These are phyloP conservation scores for Pleochaeta shiraiana DNA, from an alignment of 2,329 filamentous ascomycete species.

Conservation along the genomic window DNA sequence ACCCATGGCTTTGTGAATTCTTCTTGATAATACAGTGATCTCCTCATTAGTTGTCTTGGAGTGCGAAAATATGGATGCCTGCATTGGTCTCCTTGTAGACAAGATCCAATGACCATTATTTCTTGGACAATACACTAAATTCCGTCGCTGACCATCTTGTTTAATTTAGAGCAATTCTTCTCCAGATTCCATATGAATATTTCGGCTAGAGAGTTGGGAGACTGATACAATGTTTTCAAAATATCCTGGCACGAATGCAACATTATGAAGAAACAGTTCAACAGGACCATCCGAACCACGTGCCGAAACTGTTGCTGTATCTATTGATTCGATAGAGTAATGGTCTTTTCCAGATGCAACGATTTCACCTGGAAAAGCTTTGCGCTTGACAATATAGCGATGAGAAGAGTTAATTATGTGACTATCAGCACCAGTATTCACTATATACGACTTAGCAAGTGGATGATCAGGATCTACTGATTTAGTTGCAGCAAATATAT, in stretches of 20 bases:
- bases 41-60: not conserved
- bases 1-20: not conserved
- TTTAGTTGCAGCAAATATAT: not conserved
- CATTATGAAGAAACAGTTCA: not conserved
- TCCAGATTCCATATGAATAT: no score
- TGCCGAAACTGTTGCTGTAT: not conserved
- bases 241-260: not conserved
- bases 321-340: not conserved
- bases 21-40: not conserved
- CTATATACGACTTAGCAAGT: not conserved
- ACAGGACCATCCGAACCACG: not conserved
- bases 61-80: not conserved
- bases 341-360: not conserved
- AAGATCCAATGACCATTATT: no score
- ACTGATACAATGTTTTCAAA: not conserved
- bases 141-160: no score
- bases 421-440: not conserved
- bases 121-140: no score
- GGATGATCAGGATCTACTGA: not conserved
- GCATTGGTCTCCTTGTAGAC: no score
- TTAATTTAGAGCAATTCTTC: no score
- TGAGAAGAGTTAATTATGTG: not conserved
- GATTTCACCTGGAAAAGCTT: not conserved
- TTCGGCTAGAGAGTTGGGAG: no score
- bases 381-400: not conserved